These are phyloP conservation scores for Gymnopilus dilepis DNA, from an alignment of 768 basidiomycete species.

Conservation along the genomic window DNA sequence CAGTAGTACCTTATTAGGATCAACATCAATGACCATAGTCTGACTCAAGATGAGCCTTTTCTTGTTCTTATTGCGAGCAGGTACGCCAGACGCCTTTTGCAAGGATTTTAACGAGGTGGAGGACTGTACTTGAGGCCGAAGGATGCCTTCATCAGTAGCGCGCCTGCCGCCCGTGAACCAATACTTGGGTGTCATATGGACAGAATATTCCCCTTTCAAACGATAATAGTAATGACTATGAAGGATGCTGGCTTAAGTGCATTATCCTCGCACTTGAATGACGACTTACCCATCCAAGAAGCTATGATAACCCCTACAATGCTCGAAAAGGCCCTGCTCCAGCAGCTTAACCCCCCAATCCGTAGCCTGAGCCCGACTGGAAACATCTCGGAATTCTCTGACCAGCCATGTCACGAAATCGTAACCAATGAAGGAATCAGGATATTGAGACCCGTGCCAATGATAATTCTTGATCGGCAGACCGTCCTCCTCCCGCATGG, in stretches of 20 bases:
- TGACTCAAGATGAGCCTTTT: slow-evolving; percentile 81
- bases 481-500: slow-evolving; percentile 86
- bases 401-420: slow-evolving; percentile 93
- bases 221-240: slow-evolving; percentile 88
- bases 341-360: slow-evolving; percentile 80
- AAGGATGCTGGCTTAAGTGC: slow-evolving; percentile 3
- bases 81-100: slow-evolving; percentile 22
- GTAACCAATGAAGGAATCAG: slow-evolving; percentile 86
- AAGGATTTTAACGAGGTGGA: slow-evolving; percentile 14
- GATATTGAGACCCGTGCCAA: slow-evolving; percentile 79
- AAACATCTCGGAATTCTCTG: slow-evolving; percentile 89
- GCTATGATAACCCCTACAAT: slow-evolving; percentile 76
- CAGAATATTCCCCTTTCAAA: slow-evolving; percentile 75
- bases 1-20: slow-evolving; percentile 68
- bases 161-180: slow-evolving; percentile 69
- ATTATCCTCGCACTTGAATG: not conserved
- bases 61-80: slow-evolving; percentile 49
- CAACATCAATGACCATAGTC: slow-evolving; percentile 90
- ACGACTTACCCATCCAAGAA: slow-evolving; percentile 83
- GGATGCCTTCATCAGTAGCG: slow-evolving; percentile 49
- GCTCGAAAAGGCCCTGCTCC: slow-evolving; percentile 86
- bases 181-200: slow-evolving; percentile 64
- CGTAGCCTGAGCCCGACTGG: slow-evolving; percentile 76
- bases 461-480: slow-evolving; percentile 83
- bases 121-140: slow-evolving; percentile 17